Percentiles rank a stretch among this genome's conserved stretches.
Conservation (phyloP, 1,139 yeast genomes). For the Kodamaea suecica region DNA sequence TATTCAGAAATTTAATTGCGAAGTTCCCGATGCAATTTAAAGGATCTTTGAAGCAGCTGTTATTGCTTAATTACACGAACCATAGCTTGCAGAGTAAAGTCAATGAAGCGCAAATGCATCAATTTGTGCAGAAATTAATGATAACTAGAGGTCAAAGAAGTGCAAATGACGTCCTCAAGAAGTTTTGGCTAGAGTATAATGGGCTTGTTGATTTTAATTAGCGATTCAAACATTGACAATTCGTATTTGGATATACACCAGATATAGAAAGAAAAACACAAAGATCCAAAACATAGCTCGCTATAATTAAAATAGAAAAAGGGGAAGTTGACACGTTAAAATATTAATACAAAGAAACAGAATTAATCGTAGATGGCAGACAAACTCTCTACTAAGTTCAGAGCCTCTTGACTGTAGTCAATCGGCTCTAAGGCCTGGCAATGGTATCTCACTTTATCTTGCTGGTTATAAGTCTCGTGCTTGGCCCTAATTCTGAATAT, state of each 20-base stretch:
- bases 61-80: slow-evolving; percentile 21
- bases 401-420: slow-evolving; percentile 62
- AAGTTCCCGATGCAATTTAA: slow-evolving; percentile 51
- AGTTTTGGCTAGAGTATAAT: slow-evolving; percentile 60
- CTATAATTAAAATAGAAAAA: too few relatives aligned
- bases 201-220: slow-evolving; percentile 43
- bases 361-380: slow-evolving; percentile 13
- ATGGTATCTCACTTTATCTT: slow-evolving; percentile 71
- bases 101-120: slow-evolving; percentile 15
- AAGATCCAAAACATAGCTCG: too few relatives aligned
- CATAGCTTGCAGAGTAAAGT: slow-evolving; percentile 2
- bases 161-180: slow-evolving; percentile 54
- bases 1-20: slow-evolving; percentile 51
- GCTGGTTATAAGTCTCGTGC: slow-evolving; percentile 81
- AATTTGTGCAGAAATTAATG: slow-evolving; percentile 54
- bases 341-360: too few relatives aligned
- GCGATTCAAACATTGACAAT: not conserved
- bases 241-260: slow-evolving; percentile 2
- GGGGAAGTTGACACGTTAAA: too few relatives aligned
- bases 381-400: slow-evolving; percentile 51
- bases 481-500: slow-evolving; percentile 76
- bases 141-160: slow-evolving; percentile 63
- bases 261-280: slow-evolving; percentile 7
- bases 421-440: slow-evolving; percentile 54
- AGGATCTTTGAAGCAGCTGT: slow-evolving; percentile 40